phyloP scores from a whole-genome alignment of 129 eudicot species.

The Chrysanthemum lavandulifolium region DNA sequence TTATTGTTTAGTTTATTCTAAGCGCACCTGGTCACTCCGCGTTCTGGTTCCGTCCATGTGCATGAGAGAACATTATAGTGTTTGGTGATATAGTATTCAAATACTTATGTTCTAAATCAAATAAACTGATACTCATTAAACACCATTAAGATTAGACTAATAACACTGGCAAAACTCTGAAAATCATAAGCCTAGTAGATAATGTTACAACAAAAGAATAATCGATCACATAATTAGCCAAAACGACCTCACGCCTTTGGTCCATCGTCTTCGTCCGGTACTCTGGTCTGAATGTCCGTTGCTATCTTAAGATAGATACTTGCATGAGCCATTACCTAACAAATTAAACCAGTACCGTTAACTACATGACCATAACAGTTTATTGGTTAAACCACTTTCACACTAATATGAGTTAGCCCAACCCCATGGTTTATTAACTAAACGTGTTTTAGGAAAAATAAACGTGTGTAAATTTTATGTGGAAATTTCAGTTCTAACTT shows the following conservation, averaged over 20 bases:
- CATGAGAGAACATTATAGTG: too few species aligned
- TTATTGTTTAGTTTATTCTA: too few species aligned
- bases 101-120: too few species aligned
- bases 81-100: too few species aligned
- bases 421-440: too few species aligned
- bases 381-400: background rate
- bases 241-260: background rate
- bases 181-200: too few species aligned
- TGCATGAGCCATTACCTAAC: conserved; percentile 32
- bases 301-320: conserved; percentile 25
- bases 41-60: too few species aligned
- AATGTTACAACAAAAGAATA: background rate
- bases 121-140: too few species aligned
- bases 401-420: too few species aligned
- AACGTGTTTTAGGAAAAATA: too few species aligned
- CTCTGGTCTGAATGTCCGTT: background rate
- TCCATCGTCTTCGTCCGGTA: background rate
- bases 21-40: too few species aligned
- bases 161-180: background rate
- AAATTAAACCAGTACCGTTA: background rate
- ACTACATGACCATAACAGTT: background rate
- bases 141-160: background rate
- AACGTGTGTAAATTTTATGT: background rate
- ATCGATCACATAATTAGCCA: background rate
- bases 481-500: conserved; percentile 8